These are phyloP conservation scores for Pythium dissimile DNA, from an alignment of 352 stramenopile species.

Conservation along the genomic window DNA sequence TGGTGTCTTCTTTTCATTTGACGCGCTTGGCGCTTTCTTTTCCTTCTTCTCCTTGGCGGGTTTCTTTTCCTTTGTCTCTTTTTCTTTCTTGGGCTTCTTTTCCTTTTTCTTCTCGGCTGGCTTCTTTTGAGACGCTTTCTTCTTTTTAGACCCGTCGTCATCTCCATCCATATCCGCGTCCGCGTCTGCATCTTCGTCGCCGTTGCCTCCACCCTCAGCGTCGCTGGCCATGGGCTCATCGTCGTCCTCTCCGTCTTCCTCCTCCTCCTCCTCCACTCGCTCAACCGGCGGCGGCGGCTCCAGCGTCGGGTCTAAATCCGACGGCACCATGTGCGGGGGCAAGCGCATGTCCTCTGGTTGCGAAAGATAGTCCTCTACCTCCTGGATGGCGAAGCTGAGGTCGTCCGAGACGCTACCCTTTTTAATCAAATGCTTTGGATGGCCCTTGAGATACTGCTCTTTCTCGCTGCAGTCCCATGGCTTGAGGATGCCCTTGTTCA, in stretches of 20 bases:
- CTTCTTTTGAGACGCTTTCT: constrained; percentile 16
- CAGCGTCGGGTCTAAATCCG: constrained; percentile 70
- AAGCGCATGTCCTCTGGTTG: constrained; percentile 72
- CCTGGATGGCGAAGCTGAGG: constrained; percentile 47
- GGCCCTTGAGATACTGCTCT: constrained; percentile 61
- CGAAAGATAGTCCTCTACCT: constrained; percentile 76
- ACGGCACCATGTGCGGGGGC: constrained; percentile 76
- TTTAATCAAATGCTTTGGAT: constrained; percentile 67
- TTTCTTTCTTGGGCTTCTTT: constrained; percentile 35
- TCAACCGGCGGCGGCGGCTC: constrained; percentile 50
- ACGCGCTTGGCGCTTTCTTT: constrained; percentile 22
- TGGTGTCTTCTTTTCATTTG: too few species aligned
- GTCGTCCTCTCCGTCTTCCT: constrained; percentile 31
- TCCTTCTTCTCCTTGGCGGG: too few species aligned
- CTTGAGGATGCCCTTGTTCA: constrained; percentile 66
- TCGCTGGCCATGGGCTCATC: constrained; percentile 22
- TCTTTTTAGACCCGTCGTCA: constrained; percentile 12
- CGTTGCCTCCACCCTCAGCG: constrained; percentile 27
- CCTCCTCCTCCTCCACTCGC: constrained; percentile 20
- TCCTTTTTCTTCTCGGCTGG: constrained; percentile 33
- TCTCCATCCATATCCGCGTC: background rate
- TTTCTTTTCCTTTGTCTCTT: too few species aligned
- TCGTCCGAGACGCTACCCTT: constrained; percentile 52
- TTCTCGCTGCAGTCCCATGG: constrained; percentile 76
- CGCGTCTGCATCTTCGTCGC: constrained; percentile 12